These are phyloP conservation scores for Coprinopsis marcescibilis DNA, from an alignment of 768 basidiomycete genomes.

Conservation along the genomic window DNA sequence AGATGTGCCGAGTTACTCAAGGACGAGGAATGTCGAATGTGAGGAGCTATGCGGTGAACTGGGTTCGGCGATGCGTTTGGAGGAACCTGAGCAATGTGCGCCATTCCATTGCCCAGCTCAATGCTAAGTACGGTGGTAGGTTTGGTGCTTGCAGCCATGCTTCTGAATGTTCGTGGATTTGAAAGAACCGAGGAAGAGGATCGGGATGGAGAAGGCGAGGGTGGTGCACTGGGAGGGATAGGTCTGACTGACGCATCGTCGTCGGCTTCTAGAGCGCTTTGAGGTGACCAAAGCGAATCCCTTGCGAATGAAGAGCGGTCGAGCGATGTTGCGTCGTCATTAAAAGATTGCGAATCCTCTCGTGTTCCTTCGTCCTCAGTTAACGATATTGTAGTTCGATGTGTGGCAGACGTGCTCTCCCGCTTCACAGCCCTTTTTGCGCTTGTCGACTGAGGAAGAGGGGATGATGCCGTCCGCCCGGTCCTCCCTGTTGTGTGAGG, in stretches of 20 bases:
- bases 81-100: slow-evolving; percentile 87
- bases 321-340: slow-evolving; percentile 41
- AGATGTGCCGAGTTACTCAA: slow-evolving; percentile 40
- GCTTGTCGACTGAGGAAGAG: slow-evolving; percentile 28
- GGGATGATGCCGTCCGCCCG: slow-evolving; percentile 40
- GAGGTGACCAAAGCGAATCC: slow-evolving; percentile 77
- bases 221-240: slow-evolving; percentile 81
- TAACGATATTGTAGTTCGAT: slow-evolving; percentile 59
- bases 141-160: slow-evolving; percentile 85
- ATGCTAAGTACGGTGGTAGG: slow-evolving; percentile 92
- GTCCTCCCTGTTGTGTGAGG: slow-evolving; percentile 28
- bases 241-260: slow-evolving; percentile 93
- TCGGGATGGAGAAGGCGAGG: slow-evolving; percentile 79
- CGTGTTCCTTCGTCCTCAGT: slow-evolving; percentile 54
- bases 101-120: slow-evolving; percentile 78
- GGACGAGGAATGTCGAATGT: slow-evolving; percentile 57
- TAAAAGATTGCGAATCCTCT: slow-evolving; percentile 27
- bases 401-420: slow-evolving; percentile 26
- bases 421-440: slow-evolving; percentile 27
- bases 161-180: slow-evolving; percentile 73
- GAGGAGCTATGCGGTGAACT: slow-evolving; percentile 47
- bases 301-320: slow-evolving; percentile 57
- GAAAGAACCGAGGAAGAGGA: slow-evolving; percentile 84
- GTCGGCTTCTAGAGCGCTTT: slow-evolving; percentile 76
- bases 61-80: slow-evolving; percentile 49